Percentiles rank a stretch among this genome's conserved stretches.
phyloP scores from a whole-genome alignment of 257 asterid species.

The Fraxinus pennsylvanica region DNA sequence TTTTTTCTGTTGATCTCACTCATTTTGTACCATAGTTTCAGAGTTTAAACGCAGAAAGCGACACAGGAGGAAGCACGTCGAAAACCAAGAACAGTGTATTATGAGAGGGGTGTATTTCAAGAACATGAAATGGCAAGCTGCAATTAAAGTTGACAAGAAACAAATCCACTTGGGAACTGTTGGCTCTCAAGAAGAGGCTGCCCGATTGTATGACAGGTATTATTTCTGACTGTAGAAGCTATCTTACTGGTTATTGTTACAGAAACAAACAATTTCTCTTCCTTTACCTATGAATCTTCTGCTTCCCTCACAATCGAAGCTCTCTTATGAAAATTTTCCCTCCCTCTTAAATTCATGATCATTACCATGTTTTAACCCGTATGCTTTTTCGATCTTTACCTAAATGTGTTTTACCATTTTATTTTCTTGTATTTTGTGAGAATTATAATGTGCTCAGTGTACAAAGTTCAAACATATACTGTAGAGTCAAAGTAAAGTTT shows the following conservation, averaged over 20 bases:
- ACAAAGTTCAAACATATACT: no score
- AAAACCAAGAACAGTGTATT: conserved; percentile 68
- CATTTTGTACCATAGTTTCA: conserved; percentile 24
- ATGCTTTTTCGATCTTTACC: no score
- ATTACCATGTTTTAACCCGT: no score
- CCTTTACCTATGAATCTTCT: neutral
- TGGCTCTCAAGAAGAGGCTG: conserved; percentile 95
- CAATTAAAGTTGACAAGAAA: conserved; percentile 92
- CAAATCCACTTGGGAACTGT: conserved; percentile 95
- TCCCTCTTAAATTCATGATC: conserved; percentile 1
- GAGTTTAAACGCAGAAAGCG: conserved; percentile 82
- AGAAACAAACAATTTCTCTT: neutral
- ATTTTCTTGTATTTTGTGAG: no score
- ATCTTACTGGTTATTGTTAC: neutral
- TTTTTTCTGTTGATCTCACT: conserved; percentile 4
- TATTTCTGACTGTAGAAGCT: neutral
- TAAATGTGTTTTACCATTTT: no score
- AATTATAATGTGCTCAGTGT: no score
- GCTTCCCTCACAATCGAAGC: no score
- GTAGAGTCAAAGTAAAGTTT: no score
- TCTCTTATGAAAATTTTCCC: no score
- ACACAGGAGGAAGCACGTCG: conserved; percentile 83
- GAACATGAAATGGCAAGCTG: conserved; percentile 99
- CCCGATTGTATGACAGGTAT: conserved; percentile 87
- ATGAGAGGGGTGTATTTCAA: conserved; percentile 40